phyloP scores from a whole-genome alignment of 257 asterid genomes.

The Handroanthus guayacan region DNA sequence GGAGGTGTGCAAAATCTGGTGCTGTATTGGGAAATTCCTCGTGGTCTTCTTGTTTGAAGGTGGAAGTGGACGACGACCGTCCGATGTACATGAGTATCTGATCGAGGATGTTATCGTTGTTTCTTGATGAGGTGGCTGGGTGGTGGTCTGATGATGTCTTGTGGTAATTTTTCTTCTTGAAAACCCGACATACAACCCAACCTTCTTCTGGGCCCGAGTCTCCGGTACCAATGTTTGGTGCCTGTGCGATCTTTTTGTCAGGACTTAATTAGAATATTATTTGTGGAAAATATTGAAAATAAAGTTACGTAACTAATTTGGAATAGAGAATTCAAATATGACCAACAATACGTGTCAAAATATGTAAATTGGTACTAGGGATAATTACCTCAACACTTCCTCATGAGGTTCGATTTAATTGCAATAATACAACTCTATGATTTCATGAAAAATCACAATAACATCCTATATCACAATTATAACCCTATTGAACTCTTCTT shows the following conservation, averaged over 20 bases:
- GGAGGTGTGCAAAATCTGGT: background rate
- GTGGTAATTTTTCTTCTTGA: slow-evolving; percentile 73
- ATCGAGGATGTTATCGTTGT: slow-evolving; percentile 53
- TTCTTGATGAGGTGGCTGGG: slow-evolving; percentile 39
- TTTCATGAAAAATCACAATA: too few species aligned
- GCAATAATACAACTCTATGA: too few species aligned
- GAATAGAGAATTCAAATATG: too few species aligned
- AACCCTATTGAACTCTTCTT: too few species aligned
- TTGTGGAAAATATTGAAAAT: background rate
- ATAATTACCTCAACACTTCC: too few species aligned
- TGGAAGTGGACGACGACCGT: slow-evolving; percentile 33
- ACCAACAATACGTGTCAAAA: too few species aligned
- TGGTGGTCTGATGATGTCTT: slow-evolving; percentile 48
- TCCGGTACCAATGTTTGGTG: slow-evolving; percentile 25
- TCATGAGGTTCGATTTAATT: too few species aligned
- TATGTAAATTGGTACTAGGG: too few species aligned
- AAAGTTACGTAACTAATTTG: background rate
- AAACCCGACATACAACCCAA: slow-evolving; percentile 74
- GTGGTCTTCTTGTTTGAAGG: slow-evolving; percentile 46
- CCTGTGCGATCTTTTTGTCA: slow-evolving; percentile 36
- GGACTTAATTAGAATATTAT: background rate
- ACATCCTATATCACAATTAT: too few species aligned
- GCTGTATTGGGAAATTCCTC: background rate
- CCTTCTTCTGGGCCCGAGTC: slow-evolving; percentile 57
- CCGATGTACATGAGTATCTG: slow-evolving; percentile 63